A percentile compares a stretch with the other conserved stretches of the same genome.
Evolutionary conservation across 176 grass and related monocot species (phyloP).

Genomic region (Phragmites australis): DNA sequence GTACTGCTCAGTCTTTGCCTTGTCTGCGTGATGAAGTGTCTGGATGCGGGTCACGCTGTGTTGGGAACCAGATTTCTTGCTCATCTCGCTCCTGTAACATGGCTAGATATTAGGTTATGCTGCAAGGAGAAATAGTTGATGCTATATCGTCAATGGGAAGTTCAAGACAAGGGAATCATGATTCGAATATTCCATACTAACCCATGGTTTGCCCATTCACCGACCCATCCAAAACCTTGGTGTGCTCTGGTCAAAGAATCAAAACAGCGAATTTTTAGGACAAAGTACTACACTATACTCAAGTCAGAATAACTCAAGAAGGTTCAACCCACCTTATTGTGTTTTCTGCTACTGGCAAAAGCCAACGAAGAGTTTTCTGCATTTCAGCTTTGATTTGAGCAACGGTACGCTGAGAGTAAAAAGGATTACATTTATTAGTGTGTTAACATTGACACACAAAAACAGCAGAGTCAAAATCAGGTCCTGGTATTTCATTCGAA

Average conservation of each 20-base stretch:
- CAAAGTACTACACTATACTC: background rate
- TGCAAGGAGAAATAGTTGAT: background rate
- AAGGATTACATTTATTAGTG: background rate
- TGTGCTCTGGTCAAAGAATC: constrained; percentile 64
- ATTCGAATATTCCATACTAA: constrained; percentile 52
- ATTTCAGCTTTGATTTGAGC: constrained; percentile 91
- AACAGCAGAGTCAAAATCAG: background rate
- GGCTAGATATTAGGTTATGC: background rate
- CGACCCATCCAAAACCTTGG: constrained; percentile 98
- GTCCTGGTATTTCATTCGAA: background rate
- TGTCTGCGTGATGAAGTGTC: constrained; percentile 86
- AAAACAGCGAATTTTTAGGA: background rate
- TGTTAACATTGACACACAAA: background rate
- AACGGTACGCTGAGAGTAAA: constrained; percentile 55
- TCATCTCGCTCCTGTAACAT: constrained; percentile 61
- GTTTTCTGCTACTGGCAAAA: constrained; percentile 84
- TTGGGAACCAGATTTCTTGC: constrained; percentile 62
- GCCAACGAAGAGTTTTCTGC: constrained; percentile 87
- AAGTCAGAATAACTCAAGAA: background rate
- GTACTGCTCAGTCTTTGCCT: constrained; percentile 67
- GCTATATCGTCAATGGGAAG: background rate
- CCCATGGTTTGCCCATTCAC: constrained; percentile 94
- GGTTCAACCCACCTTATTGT: constrained; percentile 62
- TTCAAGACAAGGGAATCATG: background rate
- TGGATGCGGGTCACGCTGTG: constrained; percentile 58